Base-by-base conservation (phyloP, 1,284 basidiomycete genomes). In the Phylloboletellus chloephorus region DNA sequence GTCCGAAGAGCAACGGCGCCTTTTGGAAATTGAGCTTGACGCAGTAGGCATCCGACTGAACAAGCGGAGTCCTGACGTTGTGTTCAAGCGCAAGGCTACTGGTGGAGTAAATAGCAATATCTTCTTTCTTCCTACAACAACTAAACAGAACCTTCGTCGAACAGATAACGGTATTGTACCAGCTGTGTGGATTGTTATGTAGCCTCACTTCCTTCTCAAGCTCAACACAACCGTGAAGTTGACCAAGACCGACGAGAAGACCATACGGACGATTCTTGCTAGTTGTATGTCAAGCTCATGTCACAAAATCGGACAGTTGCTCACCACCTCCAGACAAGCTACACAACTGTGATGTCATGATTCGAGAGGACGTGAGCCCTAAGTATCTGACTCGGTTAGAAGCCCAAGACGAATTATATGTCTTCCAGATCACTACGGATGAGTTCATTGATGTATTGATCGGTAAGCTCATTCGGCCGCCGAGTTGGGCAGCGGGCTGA, bases 391-490 rank as follows among this genome's bases (percentile, higher is more conserved):
- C 22, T 28, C 12, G 4, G 6, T 21, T n/a, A 16, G 4, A 37
- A 15, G 8, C 26, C 11, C 8, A 19, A 4, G 4, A 22, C 19
- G 13, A 44, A 12, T 26, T 21, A 7, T 30, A 5, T 12, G 12
- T 29, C 20, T 30, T 37, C 20, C 50, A 94, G 90, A 92, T 97
- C 51, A 90, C 89, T 3, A 91, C 88, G 2, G 94, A 98, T 63
- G 91, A 98, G 60, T 96, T 98, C 59, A 96, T 98, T 56, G 95
- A 98, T 59, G 91, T 97, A 8, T 74, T 98, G 13, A 88, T 98
- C 41, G 92, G 89, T 76, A 59, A 50, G 63, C 44, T 4, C 30
- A 16, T 26, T 17, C 12, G 13, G 24, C 29, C 19, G 10, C n/a
- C 17, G 5, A 33, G 29, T 11, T 15, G n/a, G 7, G 23, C 22